Conservation (phyloP, 2,329 filamentous ascomycete genomes). For the Fusarium austroafricanum region DNA sequence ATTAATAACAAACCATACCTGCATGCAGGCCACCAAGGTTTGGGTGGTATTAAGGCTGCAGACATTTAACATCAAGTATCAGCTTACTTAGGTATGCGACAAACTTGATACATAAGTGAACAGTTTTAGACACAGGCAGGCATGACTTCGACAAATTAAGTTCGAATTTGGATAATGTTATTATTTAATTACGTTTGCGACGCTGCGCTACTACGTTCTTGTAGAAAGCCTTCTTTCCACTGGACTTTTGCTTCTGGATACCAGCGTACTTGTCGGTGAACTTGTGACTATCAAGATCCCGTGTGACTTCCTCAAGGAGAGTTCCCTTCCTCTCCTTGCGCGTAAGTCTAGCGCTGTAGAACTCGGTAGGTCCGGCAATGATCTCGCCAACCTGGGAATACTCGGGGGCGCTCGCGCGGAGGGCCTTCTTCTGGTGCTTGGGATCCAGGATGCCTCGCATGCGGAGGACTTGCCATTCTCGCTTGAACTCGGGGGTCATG, state of each 20-base stretch:
- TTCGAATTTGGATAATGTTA: background rate
- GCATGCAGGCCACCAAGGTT: no score
- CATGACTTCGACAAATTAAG: background rate
- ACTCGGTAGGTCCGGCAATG: constrained; percentile 89
- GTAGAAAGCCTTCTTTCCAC: constrained; percentile 91
- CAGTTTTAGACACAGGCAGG: background rate
- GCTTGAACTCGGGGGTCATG: constrained; percentile 85
- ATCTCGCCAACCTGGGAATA: constrained; percentile 92
- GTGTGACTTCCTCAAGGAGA: constrained; percentile 84
- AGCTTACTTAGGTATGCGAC: background rate
- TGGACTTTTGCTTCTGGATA: constrained; percentile 83
- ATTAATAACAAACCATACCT: no score
- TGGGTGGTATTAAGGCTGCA: no score
- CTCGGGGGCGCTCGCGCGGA: constrained; percentile 73
- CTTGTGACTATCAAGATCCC: constrained; percentile 63
- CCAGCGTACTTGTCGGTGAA: constrained; percentile 90
- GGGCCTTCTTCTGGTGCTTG: constrained; percentile 93
- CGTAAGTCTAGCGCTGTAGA: constrained; percentile 80
- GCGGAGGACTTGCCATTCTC: constrained; percentile 88
- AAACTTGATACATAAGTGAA: background rate
- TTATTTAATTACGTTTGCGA: constrained; percentile 46
- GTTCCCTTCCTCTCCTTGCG: constrained; percentile 91
- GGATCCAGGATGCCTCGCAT: constrained; percentile 91
- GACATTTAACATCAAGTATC: background rate
- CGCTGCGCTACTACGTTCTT: constrained; percentile 73